These are phyloP conservation scores for Prosopis cineraria DNA, from an alignment of 306 rosid genomes.

Conservation along the genomic window DNA sequence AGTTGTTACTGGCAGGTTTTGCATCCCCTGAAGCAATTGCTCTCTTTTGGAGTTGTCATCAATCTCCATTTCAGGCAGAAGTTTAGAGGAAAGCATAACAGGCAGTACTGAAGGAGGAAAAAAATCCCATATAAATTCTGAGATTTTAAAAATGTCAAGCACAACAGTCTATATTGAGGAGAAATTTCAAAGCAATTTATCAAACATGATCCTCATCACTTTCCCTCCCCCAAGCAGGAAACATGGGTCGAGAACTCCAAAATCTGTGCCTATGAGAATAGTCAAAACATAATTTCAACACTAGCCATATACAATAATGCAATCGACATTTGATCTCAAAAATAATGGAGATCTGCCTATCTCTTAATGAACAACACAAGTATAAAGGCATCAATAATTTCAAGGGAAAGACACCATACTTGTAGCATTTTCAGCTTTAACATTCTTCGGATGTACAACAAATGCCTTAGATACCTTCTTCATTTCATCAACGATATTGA, in stretches of 20 bases:
- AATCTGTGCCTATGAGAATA: neutral
- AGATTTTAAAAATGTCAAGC: neutral
- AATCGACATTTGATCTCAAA: neutral
- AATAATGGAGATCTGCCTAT: neutral
- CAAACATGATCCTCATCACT: neutral
- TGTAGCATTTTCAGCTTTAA: constrained; percentile 77
- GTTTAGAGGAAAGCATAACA: constrained; percentile 85
- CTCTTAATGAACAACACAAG: neutral
- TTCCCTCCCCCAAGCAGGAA: neutral
- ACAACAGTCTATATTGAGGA: neutral
- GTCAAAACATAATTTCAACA: neutral
- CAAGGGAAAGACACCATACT: constrained; percentile 40
- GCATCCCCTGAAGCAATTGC: constrained; percentile 84
- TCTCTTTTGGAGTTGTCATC: constrained; percentile 79
- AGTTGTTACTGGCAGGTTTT: constrained; percentile 66
- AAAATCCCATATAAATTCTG: neutral
- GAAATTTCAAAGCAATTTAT: neutral
- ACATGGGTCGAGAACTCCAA: neutral
- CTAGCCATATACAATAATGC: neutral
- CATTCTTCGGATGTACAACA: constrained; percentile 80
- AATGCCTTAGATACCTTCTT: constrained; percentile 90
- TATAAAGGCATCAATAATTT: neutral
- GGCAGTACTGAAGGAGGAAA: constrained; percentile 70
- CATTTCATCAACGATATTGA: constrained; percentile 90
- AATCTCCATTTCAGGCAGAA: constrained; percentile 90